These are phyloP conservation scores for Pneumocystis jirovecii DNA, from an alignment of 1,139 yeast species.

Conservation along the genomic window DNA sequence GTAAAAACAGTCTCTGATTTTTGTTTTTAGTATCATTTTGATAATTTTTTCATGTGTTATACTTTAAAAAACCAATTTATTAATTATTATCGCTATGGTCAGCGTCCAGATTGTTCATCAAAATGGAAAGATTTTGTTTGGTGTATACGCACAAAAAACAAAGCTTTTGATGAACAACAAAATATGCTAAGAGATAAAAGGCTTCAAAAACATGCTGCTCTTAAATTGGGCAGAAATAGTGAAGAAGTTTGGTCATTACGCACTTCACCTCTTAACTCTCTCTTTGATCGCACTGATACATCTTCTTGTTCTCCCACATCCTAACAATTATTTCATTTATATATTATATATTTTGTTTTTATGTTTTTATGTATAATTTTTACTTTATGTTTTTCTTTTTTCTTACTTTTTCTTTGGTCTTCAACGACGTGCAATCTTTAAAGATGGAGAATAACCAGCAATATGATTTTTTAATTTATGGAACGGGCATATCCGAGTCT, in stretches of 20 bases:
- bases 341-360: background rate
- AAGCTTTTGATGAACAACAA: conserved; percentile 5
- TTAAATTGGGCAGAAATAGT: conserved; percentile 11
- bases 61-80: conserved; percentile 10
- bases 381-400: too few species aligned
- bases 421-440: background rate
- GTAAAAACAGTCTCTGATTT: background rate
- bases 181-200: conserved; percentile 6
- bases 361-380: background rate
- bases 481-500: conserved; percentile 83
- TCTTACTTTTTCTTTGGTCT: too few species aligned
- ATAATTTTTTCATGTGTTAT: conserved; percentile 13
- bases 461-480: conserved; percentile 78
- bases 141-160: conserved; percentile 10
- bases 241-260: conserved; percentile 13
- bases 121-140: conserved; percentile 11
- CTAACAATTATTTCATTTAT: background rate
- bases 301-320: background rate
- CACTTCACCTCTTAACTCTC: background rate
- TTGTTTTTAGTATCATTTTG: conserved; percentile 9
- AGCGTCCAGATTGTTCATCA: conserved; percentile 10
- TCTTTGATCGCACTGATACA: background rate
- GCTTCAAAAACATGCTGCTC: background rate
- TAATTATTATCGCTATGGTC: conserved; percentile 13
- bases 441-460: conserved; percentile 14